Evolutionary conservation across 768 basidiomycete species (phyloP), one percentile per base, ranked within the genome.

Genomic region (Podaxis carcinomalis): DNA sequence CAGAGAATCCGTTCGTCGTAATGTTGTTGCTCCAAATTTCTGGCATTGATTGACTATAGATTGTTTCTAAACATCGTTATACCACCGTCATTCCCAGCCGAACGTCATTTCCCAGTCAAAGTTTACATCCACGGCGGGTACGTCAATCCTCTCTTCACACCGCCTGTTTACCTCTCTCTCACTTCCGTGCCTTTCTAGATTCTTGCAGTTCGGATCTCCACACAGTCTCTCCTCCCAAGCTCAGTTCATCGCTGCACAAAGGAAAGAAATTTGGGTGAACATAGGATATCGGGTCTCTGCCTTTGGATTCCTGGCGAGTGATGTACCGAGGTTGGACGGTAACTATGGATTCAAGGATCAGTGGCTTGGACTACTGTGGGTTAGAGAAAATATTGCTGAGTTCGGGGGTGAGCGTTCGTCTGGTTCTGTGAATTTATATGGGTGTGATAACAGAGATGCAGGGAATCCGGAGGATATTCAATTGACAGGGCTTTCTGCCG

Each of bases 331-430:
- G 44, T 68, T 92, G 50, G 75, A 76, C 14, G 90, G 91, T 2
- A 93, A 92, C 67, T 92, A 87, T 69, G 90, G 90, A 0, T 92
- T 92, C 76, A 92, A 91, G 71, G 90, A 92, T 67, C 89, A 89
- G 66, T 92, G 90, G 90, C 67, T 89, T 19, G 90, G 85, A 0
- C 67, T 92, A n/a, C 74, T 82, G 65, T 92, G 90, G 89, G 75
- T 92, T 25, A 81, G 76, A 50, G 81, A 81, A 16, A 89, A 92
- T 65, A 89, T 92, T 21, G 70, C 70, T 40, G 73, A 74, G 0
- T 92, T 92, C 63, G 91, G 90, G 70, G 90, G 89, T 84, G 67
- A 56, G 74, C 32, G 16, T 23, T 28, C n/a, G 40, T n/a, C 21
- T 13, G 4, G 16, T 56, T 5, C 7, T 10, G 37, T 19, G 35